These are phyloP conservation scores for Saturnispora galanensis DNA, from an alignment of 805 yeast genomes.

Conservation along the genomic window DNA sequence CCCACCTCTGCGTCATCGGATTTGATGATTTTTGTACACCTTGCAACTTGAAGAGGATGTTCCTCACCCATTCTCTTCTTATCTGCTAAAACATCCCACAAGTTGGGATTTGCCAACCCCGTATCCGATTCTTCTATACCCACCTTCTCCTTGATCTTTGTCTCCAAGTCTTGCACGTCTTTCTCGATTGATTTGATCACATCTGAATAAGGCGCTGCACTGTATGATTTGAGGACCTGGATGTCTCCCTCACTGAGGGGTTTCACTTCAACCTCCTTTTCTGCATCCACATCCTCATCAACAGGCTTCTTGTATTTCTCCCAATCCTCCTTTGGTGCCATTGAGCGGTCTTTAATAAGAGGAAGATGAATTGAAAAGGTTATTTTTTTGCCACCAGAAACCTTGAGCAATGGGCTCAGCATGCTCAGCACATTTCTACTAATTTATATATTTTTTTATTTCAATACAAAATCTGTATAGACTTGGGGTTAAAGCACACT, in stretches of 20 bases:
- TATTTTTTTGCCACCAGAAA: conserved; percentile 6
- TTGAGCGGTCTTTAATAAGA: conserved; percentile 20
- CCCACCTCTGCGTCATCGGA: conserved; percentile 33
- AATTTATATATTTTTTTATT: neutral
- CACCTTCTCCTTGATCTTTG: conserved; percentile 84
- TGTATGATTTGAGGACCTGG: conserved; percentile 93
- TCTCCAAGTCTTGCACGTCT: conserved; percentile 77
- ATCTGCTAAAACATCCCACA: conserved; percentile 98
- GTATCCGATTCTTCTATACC: conserved; percentile 95
- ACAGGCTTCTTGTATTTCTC: conserved; percentile 90
- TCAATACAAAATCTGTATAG: neutral
- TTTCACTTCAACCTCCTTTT: conserved; percentile 59
- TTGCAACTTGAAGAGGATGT: conserved; percentile 94
- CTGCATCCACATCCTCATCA: conserved; percentile 42
- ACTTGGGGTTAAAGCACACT: conserved; percentile 23
- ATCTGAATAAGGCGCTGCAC: conserved; percentile 91
- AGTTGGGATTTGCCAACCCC: conserved; percentile 92
- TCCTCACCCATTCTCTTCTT: conserved; percentile 87
- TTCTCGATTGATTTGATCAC: conserved; percentile 74
- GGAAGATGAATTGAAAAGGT: neutral
- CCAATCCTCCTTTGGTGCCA: conserved; percentile 99
- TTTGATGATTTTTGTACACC: conserved; percentile 94
- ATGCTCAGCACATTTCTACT: neutral
- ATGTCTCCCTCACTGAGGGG: conserved; percentile 96
- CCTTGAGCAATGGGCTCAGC: neutral